A percentile compares a stretch with the other conserved stretches of the same genome.
These are phyloP conservation scores for Tetracladium setigerum DNA, from an alignment of 495 filamentous ascomycete species.

Conservation along the genomic window DNA sequence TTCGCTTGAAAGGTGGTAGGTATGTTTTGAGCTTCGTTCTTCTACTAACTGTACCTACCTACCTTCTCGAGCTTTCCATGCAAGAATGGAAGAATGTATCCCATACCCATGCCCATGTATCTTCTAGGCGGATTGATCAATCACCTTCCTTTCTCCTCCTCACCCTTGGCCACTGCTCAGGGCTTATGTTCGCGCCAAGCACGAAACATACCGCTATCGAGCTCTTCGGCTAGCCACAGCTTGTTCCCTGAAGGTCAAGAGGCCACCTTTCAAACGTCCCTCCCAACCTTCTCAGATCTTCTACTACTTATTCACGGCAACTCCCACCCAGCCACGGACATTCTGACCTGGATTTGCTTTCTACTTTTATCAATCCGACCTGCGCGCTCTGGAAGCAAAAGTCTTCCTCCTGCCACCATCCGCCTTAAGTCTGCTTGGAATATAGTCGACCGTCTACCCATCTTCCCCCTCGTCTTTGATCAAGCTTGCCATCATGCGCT, in stretches of 20 bases:
- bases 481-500: constrained; percentile 49
- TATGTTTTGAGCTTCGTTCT: too few species aligned
- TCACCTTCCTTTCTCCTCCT: neutral
- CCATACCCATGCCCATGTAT: too few species aligned
- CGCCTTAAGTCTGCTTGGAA: constrained; percentile 7
- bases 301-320: neutral
- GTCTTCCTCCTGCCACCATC: neutral
- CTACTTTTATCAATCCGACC: neutral
- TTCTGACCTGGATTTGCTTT: constrained; percentile 8
- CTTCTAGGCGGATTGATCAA: constrained; percentile 1
- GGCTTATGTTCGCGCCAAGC: too few species aligned
- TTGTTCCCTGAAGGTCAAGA: neutral
- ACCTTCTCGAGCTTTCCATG: too few species aligned
- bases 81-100: too few species aligned
- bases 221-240: constrained; percentile 15
- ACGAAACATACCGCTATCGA: neutral
- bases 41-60: too few species aligned
- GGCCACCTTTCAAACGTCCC: constrained; percentile 6
- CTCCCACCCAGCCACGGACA: too few species aligned
- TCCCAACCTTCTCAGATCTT: constrained; percentile 6
- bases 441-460: constrained; percentile 8
- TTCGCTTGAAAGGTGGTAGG: too few species aligned
- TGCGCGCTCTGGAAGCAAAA: constrained; percentile 5
- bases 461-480: constrained; percentile 11
- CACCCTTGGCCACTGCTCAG: neutral